phyloP scores from a whole-genome alignment of 2,329 filamentous ascomycete genomes.

The Fusarium sp. region DNA sequence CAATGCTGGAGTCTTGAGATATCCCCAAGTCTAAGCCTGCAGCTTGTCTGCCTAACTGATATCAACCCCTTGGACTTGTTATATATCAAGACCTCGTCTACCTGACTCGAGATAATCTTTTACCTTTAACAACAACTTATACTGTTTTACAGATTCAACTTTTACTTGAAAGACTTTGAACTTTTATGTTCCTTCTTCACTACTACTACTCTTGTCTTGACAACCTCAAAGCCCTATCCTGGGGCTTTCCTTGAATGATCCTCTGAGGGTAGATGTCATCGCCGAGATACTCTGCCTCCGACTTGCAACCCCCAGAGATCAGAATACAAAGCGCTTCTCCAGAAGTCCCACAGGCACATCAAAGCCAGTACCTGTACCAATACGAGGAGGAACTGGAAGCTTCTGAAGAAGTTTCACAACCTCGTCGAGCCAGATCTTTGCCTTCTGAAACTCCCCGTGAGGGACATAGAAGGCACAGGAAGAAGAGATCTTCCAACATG shows the following conservation, averaged over 20 bases:
- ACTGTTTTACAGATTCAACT: background rate
- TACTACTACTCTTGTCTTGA: background rate
- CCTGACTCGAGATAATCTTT: background rate
- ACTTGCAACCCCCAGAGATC: constrained; percentile 38
- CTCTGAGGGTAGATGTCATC: constrained; percentile 42
- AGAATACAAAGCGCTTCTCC: constrained; percentile 45
- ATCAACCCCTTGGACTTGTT: background rate
- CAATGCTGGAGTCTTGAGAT: constrained; percentile 2
- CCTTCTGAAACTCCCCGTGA: constrained; percentile 11
- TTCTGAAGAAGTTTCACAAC: constrained; percentile 25
- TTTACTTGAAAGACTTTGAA: constrained; percentile 1
- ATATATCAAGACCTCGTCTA: background rate
- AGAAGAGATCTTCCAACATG: constrained; percentile 25
- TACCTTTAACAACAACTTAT: constrained; percentile 2
- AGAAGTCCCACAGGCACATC: constrained; percentile 10
- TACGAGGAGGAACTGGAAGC: background rate
- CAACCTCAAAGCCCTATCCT: background rate
- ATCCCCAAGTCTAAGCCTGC: constrained; percentile 13
- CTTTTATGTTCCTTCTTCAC: background rate
- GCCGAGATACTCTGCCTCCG: constrained; percentile 22
- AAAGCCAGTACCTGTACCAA: constrained; percentile 7
- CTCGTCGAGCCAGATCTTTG: constrained; percentile 27
- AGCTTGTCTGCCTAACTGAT: constrained; percentile 12
- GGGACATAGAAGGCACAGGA: constrained; percentile 14
- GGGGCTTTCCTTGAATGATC: constrained; percentile 20